Percentiles rank a stretch among this genome's conserved stretches.
Evolutionary conservation across 140 eudicot genomes (phyloP).

Genomic region (Flaveria floridana): DNA sequence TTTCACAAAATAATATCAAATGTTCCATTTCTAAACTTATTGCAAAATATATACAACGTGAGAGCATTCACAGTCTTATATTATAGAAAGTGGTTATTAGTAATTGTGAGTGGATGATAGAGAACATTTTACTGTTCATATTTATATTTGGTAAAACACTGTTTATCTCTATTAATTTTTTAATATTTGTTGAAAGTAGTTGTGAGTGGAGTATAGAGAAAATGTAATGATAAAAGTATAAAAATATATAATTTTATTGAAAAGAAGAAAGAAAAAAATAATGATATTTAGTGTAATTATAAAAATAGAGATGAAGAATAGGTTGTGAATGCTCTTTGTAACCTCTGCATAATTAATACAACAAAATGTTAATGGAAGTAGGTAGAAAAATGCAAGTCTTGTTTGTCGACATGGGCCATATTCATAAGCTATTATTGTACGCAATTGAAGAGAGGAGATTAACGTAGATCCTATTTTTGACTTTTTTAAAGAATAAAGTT

Average conservation of each 20-base stretch:
- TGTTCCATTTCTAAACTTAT: not conserved
- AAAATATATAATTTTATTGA: too few species aligned
- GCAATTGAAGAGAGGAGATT: not conserved
- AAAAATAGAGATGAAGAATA: too few species aligned
- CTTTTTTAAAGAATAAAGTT: not conserved
- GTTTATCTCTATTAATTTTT: too few species aligned
- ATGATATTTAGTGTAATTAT: too few species aligned
- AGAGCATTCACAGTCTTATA: too few species aligned
- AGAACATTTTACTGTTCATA: too few species aligned
- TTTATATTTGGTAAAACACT: too few species aligned
- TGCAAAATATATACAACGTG: not conserved
- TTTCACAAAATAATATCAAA: not conserved
- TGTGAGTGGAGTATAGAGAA: too few species aligned
- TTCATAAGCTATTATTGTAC: not conserved
- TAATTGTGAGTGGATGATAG: too few species aligned
- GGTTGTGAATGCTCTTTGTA: not conserved
- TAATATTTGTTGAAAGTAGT: not conserved
- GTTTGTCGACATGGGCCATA: not conserved
- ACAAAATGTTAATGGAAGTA: not conserved
- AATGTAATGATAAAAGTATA: too few species aligned
- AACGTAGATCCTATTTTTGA: not conserved
- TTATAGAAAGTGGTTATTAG: too few species aligned
- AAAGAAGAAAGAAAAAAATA: too few species aligned
- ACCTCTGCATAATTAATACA: not conserved
- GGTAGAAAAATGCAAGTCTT: constrained; percentile 10